phyloP scores from a whole-genome alignment of 371 early-diverging fungal genomes.

The Syncephalastrum monosporum region DNA sequence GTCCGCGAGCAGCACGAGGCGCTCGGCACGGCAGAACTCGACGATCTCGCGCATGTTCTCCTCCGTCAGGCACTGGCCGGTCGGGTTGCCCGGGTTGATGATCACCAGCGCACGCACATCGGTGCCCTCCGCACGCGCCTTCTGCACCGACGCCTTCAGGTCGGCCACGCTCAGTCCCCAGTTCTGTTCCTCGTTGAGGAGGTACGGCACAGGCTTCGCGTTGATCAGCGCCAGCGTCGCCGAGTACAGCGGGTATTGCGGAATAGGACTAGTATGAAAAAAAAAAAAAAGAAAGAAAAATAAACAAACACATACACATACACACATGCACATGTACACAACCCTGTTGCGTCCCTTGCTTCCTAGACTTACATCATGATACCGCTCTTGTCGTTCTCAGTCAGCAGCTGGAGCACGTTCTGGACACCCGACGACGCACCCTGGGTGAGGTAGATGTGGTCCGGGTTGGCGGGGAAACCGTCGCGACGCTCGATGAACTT shows the following conservation, averaged over 20 bases:
- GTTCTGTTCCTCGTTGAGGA: conserved; percentile 76
- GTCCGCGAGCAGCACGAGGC: conserved; percentile 85
- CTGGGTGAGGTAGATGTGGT: conserved; percentile 86
- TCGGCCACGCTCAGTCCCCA: conserved; percentile 76
- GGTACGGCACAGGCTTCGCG: conserved; percentile 87
- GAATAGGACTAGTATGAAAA: conserved; percentile 55
- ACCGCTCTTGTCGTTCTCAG: conserved; percentile 74
- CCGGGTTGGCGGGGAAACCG: conserved; percentile 76
- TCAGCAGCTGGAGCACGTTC: conserved; percentile 75
- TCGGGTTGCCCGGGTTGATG: conserved; percentile 97
- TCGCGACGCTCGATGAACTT: conserved; percentile 82
- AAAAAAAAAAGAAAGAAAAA: conserved; percentile 7
- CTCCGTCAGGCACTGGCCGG: conserved; percentile 80
- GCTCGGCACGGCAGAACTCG: conserved; percentile 74
- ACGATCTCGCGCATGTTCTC: conserved; percentile 83
- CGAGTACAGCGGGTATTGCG: conserved; percentile 86
- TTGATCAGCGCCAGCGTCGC: conserved; percentile 79
- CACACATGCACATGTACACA: conserved; percentile 7
- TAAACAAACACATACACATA: conserved; percentile 1
- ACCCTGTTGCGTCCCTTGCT: no score
- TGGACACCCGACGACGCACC: conserved; percentile 90
- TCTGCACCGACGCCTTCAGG: conserved; percentile 54
- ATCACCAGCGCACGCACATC: conserved; percentile 92
- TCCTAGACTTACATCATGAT: conserved; percentile 71
- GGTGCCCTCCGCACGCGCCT: conserved; percentile 62